These are phyloP conservation scores for Croton setiger DNA, from an alignment of 441 rosid genomes.

Conservation along the genomic window DNA sequence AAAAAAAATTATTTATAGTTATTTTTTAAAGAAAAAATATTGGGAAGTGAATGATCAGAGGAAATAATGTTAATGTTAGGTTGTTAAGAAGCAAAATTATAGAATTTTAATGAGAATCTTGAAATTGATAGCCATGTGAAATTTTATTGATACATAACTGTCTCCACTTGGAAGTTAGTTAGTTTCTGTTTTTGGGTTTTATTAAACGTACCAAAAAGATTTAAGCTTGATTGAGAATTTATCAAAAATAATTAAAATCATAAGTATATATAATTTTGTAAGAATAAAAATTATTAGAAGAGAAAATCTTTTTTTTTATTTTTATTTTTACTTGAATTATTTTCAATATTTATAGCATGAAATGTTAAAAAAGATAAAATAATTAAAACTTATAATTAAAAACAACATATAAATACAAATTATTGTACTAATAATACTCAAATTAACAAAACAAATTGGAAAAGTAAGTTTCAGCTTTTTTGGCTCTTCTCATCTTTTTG, in stretches of 20 bases:
- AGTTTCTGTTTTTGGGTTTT: neutral
- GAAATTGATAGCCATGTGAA: conserved; percentile 23
- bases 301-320: too few species aligned
- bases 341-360: conserved; percentile 13
- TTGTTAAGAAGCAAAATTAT: conserved; percentile 13
- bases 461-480: conserved; percentile 32
- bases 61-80: neutral
- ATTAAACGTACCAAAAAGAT: neutral
- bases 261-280: neutral
- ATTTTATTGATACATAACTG: conserved; percentile 4
- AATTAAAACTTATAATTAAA: conserved; percentile 6
- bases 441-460: neutral
- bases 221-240: neutral
- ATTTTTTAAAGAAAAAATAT: neutral
- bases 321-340: conserved; percentile 12
- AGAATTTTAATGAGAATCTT: conserved; percentile 16
- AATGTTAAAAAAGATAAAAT: conserved; percentile 3
- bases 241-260: neutral
- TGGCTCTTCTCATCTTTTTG: conserved; percentile 10
- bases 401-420: conserved; percentile 20
- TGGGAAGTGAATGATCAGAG: neutral
- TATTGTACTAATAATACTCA: conserved; percentile 20
- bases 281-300: too few species aligned
- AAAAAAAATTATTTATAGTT: too few species aligned
- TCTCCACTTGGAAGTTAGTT: conserved; percentile 9